Evolutionary conservation across 164 flowering plant species (phyloP).

Genomic region (Vitis amurensis): DNA sequence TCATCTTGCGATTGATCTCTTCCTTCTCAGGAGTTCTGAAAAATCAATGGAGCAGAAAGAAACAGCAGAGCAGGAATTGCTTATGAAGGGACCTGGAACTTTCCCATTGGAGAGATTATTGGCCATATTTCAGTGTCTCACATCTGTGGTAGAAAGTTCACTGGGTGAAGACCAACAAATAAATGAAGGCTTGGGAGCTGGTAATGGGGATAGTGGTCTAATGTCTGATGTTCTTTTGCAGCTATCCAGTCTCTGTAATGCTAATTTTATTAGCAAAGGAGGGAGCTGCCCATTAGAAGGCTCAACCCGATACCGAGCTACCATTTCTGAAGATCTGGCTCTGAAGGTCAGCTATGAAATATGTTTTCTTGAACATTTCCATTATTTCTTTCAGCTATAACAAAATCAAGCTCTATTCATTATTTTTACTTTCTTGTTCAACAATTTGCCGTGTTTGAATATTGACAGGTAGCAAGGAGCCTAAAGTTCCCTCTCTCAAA

Average conservation of each 20-base stretch:
- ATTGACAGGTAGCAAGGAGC: conserved; percentile 81
- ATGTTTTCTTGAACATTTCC: no score
- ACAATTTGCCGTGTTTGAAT: not conserved
- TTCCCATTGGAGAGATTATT: conserved; percentile 89
- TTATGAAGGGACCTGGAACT: conserved; percentile 93
- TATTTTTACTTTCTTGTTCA: not conserved
- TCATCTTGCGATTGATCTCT: not conserved
- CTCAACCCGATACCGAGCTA: conserved; percentile 74
- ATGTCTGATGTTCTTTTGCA: conserved; percentile 91
- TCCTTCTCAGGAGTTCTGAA: conserved; percentile 51
- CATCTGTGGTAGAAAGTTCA: conserved; percentile 60
- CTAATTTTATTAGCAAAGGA: conserved; percentile 83
- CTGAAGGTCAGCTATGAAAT: conserved; percentile 50
- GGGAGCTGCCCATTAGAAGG: conserved; percentile 92
- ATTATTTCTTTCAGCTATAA: not conserved
- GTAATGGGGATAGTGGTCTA: conserved; percentile 36
- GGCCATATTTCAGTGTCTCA: conserved; percentile 90
- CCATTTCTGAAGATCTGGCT: conserved; percentile 76
- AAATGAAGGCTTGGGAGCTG: conserved; percentile 21
- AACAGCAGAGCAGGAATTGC: conserved; percentile 64
- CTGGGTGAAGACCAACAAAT: conserved; percentile 45
- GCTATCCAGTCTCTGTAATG: conserved; percentile 87
- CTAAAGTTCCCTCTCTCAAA: conserved; percentile 79
- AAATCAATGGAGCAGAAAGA: conserved; percentile 68
- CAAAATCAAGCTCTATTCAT: not conserved